Percentiles rank a stretch among this genome's conserved stretches.
Conservation (phyloP, 164 flowering plant species). For the Liquidambar formosana region DNA sequence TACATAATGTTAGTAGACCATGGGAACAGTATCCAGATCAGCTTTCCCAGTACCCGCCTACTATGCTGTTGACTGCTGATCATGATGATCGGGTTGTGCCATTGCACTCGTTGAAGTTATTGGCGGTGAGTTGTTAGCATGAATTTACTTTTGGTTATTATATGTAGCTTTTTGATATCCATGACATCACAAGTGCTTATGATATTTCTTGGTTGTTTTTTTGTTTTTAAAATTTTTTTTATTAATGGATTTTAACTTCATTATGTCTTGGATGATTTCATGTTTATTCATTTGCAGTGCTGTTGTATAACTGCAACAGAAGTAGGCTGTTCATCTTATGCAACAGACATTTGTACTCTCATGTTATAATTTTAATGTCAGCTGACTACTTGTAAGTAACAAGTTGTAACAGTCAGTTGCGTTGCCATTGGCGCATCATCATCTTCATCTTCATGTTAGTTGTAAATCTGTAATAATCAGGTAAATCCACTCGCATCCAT, state of each 20-base stretch:
- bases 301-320: too few relatives aligned
- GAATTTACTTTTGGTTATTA: background rate
- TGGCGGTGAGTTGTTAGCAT: conserved; percentile 67
- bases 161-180: background rate
- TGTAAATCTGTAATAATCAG: too few relatives aligned
- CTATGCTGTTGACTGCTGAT: conserved; percentile 96
- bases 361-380: too few relatives aligned
- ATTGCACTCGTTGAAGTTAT: conserved; percentile 80
- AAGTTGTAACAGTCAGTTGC: too few relatives aligned
- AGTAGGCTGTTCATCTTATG: too few relatives aligned
- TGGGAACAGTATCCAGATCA: conserved; percentile 65
- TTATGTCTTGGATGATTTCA: background rate
- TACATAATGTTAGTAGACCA: conserved; percentile 94
- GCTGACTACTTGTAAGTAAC: too few relatives aligned
- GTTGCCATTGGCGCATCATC: too few relatives aligned
- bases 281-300: too few relatives aligned
- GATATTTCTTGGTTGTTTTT: background rate
- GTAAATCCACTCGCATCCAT: too few relatives aligned
- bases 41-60: conserved; percentile 73
- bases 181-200: background rate
- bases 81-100: conserved; percentile 99
- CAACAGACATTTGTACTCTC: too few relatives aligned
- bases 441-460: too few relatives aligned
- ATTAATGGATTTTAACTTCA: background rate
- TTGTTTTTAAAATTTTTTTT: too few relatives aligned